A percentile compares a stretch with the other conserved stretches of the same genome.
phyloP scores from a whole-genome alignment of 257 asterid genomes.

The Solanum etuberosum region DNA sequence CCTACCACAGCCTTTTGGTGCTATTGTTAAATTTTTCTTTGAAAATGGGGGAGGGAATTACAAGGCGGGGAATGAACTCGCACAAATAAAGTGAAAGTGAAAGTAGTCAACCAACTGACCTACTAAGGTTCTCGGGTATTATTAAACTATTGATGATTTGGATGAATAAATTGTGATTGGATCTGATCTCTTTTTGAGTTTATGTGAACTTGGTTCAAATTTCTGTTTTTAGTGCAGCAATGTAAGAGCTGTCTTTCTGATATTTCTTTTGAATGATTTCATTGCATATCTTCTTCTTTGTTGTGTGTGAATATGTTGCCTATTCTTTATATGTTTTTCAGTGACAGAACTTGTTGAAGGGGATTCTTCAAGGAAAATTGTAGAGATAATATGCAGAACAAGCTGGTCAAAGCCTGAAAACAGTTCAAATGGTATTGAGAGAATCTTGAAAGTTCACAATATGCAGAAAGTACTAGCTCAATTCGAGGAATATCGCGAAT shows the following conservation, averaged over 20 bases:
- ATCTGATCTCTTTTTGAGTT: neutral
- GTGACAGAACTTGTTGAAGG: slow-evolving; percentile 81
- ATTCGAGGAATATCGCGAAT: slow-evolving; percentile 77
- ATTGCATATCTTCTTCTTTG: neutral
- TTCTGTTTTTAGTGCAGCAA: neutral
- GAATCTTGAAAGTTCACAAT: slow-evolving; percentile 84
- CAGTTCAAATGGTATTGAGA: slow-evolving; percentile 35
- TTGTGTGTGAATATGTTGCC: neutral
- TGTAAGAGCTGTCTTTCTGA: neutral
- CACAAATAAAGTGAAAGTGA: too few relatives aligned
- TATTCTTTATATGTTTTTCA: slow-evolving; percentile 11
- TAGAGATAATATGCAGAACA: slow-evolving; percentile 75
- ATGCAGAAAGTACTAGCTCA: slow-evolving; percentile 73
- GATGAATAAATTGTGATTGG: neutral
- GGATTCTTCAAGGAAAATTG: slow-evolving; percentile 80
- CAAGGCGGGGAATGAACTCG: too few relatives aligned
- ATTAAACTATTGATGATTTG: too few relatives aligned
- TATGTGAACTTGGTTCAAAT: neutral
- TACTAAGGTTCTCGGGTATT: too few relatives aligned
- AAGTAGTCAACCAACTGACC: too few relatives aligned
- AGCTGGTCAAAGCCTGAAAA: slow-evolving; percentile 35
- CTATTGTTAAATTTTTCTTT: too few relatives aligned
- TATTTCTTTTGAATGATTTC: neutral
- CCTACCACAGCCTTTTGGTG: too few relatives aligned
- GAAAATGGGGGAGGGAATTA: too few relatives aligned